These are phyloP conservation scores for Cenchrus americanus DNA, from an alignment of 176 grass and related monocot species.

Conservation along the genomic window DNA sequence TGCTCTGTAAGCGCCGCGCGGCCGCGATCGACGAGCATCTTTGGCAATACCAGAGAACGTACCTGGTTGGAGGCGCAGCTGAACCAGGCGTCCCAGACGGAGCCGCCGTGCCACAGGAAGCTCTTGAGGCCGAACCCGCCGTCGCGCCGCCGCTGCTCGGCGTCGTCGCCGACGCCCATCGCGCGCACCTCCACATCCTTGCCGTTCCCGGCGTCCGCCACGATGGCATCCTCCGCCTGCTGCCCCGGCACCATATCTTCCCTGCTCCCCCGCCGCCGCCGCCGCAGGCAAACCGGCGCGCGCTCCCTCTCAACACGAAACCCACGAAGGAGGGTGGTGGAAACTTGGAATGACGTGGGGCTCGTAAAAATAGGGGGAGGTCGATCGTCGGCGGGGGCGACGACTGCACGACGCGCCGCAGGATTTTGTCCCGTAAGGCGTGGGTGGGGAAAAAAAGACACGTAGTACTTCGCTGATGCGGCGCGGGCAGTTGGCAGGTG, in stretches of 20 bases:
- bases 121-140: conserved; percentile 50
- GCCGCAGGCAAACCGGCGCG: background rate
- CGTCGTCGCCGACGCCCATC: conserved; percentile 44
- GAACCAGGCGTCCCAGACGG: conserved; percentile 99
- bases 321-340: no score
- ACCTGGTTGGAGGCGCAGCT: conserved; percentile 99
- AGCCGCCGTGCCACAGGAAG: conserved; percentile 96
- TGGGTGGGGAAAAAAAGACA: background rate
- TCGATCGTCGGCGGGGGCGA: background rate
- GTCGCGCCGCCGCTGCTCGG: background rate
- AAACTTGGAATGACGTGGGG: no score
- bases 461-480: background rate
- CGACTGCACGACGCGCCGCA: conserved; percentile 13
- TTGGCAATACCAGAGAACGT: background rate
- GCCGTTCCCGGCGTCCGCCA: conserved; percentile 40
- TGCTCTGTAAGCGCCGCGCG: no score
- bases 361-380: no score
- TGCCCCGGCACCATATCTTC: conserved; percentile 52
- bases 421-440: conserved; percentile 25
- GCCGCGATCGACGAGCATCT: no score
- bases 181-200: conserved; percentile 39
- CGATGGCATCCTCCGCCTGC: conserved; percentile 72
- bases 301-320: background rate
- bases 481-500: background rate
- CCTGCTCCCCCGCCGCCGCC: background rate